These are phyloP conservation scores for Cercospora sp. DNA, from an alignment of 2,329 filamentous ascomycete species.

Conservation along the genomic window DNA sequence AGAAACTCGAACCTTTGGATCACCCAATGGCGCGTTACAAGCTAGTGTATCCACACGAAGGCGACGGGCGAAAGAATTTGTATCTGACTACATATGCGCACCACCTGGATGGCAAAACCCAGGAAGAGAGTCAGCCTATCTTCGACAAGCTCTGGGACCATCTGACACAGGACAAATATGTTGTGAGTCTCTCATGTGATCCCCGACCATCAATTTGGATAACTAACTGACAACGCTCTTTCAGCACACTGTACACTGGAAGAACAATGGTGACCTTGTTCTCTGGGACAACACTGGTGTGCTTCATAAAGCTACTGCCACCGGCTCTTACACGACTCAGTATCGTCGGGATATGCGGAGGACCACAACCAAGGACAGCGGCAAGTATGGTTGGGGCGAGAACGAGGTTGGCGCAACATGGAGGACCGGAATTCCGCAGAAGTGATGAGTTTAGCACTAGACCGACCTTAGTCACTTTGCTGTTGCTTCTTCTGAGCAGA, in stretches of 20 bases:
- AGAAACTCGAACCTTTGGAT: constrained; percentile 45
- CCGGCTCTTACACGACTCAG: constrained; percentile 39
- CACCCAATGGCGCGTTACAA: constrained; percentile 49
- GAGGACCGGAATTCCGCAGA: constrained; percentile 21
- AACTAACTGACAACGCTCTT: neutral
- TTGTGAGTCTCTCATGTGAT: constrained; percentile 48
- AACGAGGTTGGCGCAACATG: constrained; percentile 37
- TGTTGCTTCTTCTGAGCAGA: neutral
- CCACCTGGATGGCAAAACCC: constrained; percentile 50
- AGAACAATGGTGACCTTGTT: constrained; percentile 52
- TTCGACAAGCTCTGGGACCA: constrained; percentile 50
- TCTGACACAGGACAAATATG: constrained; percentile 51
- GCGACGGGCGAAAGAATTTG: constrained; percentile 53
- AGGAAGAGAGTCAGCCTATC: constrained; percentile 40
- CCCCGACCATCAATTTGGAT: neutral
- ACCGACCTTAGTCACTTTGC: neutral
- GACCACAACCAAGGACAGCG: constrained; percentile 56
- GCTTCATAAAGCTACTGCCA: constrained; percentile 55
- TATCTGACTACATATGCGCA: constrained; percentile 57
- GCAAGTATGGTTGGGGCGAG: constrained; percentile 46
- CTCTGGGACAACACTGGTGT: constrained; percentile 62
- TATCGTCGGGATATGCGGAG: constrained; percentile 54
- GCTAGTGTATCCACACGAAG: constrained; percentile 55
- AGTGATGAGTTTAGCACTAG: neutral
- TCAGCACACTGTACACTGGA: constrained; percentile 41